A percentile compares a stretch with the other conserved stretches of the same genome.
phyloP scores from a whole-genome alignment of 1,284 basidiomycete species.

The Anthracocystis setariae region DNA sequence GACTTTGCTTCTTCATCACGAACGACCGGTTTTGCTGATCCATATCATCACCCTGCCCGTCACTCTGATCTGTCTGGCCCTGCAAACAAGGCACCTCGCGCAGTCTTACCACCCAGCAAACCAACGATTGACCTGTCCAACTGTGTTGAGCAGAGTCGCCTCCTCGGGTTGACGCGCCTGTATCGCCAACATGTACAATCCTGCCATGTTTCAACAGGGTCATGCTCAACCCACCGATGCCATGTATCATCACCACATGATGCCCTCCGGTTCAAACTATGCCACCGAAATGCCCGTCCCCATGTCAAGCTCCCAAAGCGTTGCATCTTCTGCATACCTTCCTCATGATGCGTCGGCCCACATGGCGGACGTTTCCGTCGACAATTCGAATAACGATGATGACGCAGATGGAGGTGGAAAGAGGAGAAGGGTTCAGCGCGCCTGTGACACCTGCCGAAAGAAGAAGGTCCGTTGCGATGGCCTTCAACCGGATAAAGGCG shows the following conservation, averaged over 20 bases:
- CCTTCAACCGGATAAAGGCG: constrained; percentile 51
- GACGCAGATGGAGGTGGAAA: constrained; percentile 53
- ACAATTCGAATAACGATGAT: constrained; percentile 36
- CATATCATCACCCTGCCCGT: no score
- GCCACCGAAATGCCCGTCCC: constrained; percentile 14
- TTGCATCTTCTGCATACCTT: constrained; percentile 7
- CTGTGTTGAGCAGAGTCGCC: no score
- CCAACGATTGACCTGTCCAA: no score
- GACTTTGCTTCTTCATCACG: no score
- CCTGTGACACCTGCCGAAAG: constrained; percentile 61
- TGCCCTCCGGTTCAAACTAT: constrained; percentile 12
- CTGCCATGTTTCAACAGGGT: constrained; percentile 17
- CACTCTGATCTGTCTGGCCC: neutral
- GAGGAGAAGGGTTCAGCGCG: constrained; percentile 55
- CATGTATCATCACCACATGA: constrained; percentile 24
- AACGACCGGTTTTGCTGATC: no score
- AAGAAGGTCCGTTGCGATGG: constrained; percentile 64
- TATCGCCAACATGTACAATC: constrained; percentile 16
- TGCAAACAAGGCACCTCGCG: no score
- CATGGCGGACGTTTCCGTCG: constrained; percentile 22
- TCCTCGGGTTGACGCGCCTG: no score
- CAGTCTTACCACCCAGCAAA: no score
- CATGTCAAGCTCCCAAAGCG: constrained; percentile 7
- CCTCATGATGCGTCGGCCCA: constrained; percentile 17
- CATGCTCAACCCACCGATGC: constrained; percentile 12